Evolutionary conservation across 257 asterid species (phyloP).

Genomic region (Cordia subcordata): DNA sequence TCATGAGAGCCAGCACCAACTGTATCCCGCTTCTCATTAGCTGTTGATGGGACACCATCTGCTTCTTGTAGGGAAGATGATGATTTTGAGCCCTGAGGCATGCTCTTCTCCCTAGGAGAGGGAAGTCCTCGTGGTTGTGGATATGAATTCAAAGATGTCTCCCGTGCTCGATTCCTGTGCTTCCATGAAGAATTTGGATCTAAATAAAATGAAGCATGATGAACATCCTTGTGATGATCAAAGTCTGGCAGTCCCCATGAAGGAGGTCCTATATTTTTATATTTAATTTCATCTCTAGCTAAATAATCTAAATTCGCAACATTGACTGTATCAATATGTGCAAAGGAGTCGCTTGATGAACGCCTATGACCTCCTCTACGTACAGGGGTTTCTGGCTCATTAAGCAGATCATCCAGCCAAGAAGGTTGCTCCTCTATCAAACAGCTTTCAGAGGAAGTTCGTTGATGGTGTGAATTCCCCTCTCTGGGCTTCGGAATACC

Average conservation of each 20-base stretch:
- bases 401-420: slow-evolving; percentile 88
- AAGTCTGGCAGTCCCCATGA: slow-evolving; percentile 75
- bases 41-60: slow-evolving; percentile 45
- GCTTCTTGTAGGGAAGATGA: slow-evolving; percentile 41
- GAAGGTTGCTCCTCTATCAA: slow-evolving; percentile 84
- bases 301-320: slow-evolving; percentile 12
- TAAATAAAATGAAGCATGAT: slow-evolving; percentile 38
- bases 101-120: slow-evolving; percentile 39
- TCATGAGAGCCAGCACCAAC: slow-evolving; percentile 52
- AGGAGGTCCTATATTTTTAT: slow-evolving; percentile 36
- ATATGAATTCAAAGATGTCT: slow-evolving; percentile 40
- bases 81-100: slow-evolving; percentile 38
- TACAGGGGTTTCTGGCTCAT: slow-evolving; percentile 92
- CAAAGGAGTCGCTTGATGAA: slow-evolving; percentile 90
- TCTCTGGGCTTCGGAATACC: slow-evolving; percentile 42
- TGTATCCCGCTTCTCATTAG: slow-evolving; percentile 45
- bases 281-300: slow-evolving; percentile 20
- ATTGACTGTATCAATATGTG: slow-evolving; percentile 46
- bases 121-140: slow-evolving; percentile 47
- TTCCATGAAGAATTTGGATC: slow-evolving; percentile 40
- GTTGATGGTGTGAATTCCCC: slow-evolving; percentile 68
- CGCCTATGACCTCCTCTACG: slow-evolving; percentile 91
- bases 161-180: slow-evolving; percentile 55
- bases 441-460: slow-evolving; percentile 81
- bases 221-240: slow-evolving; percentile 45